Evolutionary conservation across 2,329 filamentous ascomycete genomes (phyloP).

Genomic region (Chaetoscypha palmicola): DNA sequence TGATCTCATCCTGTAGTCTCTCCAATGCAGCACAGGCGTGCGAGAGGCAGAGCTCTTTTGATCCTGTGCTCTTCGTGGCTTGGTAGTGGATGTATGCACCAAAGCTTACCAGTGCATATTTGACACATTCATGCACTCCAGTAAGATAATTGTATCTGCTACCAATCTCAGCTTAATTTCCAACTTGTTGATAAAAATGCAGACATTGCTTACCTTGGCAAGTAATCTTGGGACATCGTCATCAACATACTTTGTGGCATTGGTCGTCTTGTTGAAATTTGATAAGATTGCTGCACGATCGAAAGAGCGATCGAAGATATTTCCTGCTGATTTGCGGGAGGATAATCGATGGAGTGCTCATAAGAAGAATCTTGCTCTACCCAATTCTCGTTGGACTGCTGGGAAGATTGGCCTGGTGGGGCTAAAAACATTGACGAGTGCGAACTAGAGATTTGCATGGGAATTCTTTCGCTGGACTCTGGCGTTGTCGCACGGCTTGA

Average conservation of each 20-base stretch:
- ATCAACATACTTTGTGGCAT: constrained; percentile 8
- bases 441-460: not conserved
- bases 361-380: no score
- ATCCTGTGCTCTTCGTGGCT: constrained; percentile 8
- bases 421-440: not conserved
- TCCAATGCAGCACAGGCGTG: constrained; percentile 9
- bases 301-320: constrained; percentile 6
- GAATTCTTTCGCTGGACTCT: not conserved
- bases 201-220: constrained; percentile 9
- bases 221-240: constrained; percentile 8
- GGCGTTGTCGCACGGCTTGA: not conserved
- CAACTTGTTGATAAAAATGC: not conserved
- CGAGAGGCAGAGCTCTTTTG: constrained; percentile 12
- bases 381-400: no score
- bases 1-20: constrained; percentile 15
- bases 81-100: constrained; percentile 15
- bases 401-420: not conserved
- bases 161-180: not conserved
- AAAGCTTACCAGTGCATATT: constrained; percentile 14
- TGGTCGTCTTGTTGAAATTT: constrained; percentile 8
- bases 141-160: constrained; percentile 13
- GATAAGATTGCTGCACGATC: constrained; percentile 14
- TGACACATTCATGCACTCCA: constrained; percentile 10
- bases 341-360: no score
- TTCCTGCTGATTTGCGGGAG: no score